Percentiles rank a stretch among this genome's conserved stretches.
Conservation (phyloP, 2,329 filamentous ascomycete genomes). For the Helminthosporium solani region DNA sequence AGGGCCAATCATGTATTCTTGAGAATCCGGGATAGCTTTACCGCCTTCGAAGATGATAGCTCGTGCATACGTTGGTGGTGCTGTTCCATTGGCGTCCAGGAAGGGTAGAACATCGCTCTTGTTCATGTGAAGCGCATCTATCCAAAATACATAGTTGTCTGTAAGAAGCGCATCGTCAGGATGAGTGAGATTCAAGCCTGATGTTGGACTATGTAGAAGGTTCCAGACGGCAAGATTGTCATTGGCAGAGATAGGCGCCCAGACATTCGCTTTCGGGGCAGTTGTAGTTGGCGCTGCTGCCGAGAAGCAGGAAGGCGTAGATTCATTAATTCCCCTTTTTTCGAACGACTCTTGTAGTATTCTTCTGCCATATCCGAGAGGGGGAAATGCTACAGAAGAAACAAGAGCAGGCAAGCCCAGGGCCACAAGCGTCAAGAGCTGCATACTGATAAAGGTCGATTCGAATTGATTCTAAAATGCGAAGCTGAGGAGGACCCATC, state of each 20-base stretch:
- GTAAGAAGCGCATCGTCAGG: constrained; percentile 41
- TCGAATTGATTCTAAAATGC: too few relatives aligned
- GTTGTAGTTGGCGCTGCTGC: constrained; percentile 14
- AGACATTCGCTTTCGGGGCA: constrained; percentile 47
- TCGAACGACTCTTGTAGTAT: constrained; percentile 20
- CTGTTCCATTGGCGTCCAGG: constrained; percentile 40
- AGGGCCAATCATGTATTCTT: constrained; percentile 54
- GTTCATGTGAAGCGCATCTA: constrained; percentile 53
- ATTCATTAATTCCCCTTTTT: constrained; percentile 16
- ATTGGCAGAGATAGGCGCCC: constrained; percentile 45
- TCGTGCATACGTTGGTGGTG: constrained; percentile 48
- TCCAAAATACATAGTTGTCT: constrained; percentile 50
- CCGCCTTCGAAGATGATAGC: constrained; percentile 51
- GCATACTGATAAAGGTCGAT: constrained; percentile 1
- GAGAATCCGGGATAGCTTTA: constrained; percentile 45
- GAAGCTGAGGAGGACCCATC: too few relatives aligned
- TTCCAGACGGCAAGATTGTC: constrained; percentile 50
- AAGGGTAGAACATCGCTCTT: constrained; percentile 51
- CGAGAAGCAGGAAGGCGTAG: constrained; percentile 13
- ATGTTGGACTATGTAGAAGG: constrained; percentile 44
- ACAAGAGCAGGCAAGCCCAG: background rate
- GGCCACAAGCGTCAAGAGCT: constrained; percentile 1
- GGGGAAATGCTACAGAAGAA: constrained; percentile 15
- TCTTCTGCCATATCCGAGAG: constrained; percentile 24
- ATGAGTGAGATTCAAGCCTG: constrained; percentile 50